A percentile compares a stretch with the other conserved stretches of the same genome.
Evolutionary conservation across 2,329 filamentous ascomycete species (phyloP).

Genomic region (Sporothrix euskadiensis): DNA sequence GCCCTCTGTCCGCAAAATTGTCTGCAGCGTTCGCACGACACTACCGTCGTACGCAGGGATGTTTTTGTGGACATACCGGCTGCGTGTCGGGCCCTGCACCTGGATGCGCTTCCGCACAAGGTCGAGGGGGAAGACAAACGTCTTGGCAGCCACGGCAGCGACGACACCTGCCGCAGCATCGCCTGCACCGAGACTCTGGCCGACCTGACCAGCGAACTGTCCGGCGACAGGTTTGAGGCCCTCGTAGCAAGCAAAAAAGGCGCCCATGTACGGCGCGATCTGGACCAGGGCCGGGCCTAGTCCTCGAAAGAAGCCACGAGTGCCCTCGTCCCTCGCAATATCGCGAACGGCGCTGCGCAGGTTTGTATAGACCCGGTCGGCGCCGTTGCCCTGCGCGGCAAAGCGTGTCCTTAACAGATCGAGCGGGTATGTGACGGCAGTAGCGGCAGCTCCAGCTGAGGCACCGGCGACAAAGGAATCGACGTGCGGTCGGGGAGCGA

Average conservation of each 20-base stretch:
- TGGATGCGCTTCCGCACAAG: constrained; percentile 90
- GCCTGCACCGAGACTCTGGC: constrained; percentile 53
- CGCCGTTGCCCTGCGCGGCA: constrained; percentile 78
- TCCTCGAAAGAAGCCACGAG: constrained; percentile 82
- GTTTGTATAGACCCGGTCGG: constrained; percentile 73
- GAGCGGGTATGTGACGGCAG: constrained; percentile 83
- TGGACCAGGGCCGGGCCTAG: constrained; percentile 78
- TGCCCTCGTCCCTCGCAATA: constrained; percentile 75
- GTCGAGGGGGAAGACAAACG: constrained; percentile 87
- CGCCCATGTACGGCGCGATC: constrained; percentile 94
- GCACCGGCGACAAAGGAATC: constrained; percentile 85
- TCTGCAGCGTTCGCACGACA: constrained; percentile 63
- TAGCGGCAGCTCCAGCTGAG: constrained; percentile 77
- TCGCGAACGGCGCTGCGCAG: constrained; percentile 67
- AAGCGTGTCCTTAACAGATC: constrained; percentile 93
- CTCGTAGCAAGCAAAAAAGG: constrained; percentile 93
- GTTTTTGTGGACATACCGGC: constrained; percentile 76
- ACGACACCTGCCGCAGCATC: constrained; percentile 81
- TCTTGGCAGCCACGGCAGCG: constrained; percentile 82
- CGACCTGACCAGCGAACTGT: background rate
- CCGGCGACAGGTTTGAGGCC: constrained; percentile 46
- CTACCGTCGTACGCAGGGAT: constrained; percentile 78
- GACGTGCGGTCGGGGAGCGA: constrained; percentile 60
- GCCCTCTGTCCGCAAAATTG: constrained; percentile 73
- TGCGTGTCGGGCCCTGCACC: constrained; percentile 86